Conservation (phyloP, 2,329 filamentous ascomycete species). For the Penicillium concentricum region DNA sequence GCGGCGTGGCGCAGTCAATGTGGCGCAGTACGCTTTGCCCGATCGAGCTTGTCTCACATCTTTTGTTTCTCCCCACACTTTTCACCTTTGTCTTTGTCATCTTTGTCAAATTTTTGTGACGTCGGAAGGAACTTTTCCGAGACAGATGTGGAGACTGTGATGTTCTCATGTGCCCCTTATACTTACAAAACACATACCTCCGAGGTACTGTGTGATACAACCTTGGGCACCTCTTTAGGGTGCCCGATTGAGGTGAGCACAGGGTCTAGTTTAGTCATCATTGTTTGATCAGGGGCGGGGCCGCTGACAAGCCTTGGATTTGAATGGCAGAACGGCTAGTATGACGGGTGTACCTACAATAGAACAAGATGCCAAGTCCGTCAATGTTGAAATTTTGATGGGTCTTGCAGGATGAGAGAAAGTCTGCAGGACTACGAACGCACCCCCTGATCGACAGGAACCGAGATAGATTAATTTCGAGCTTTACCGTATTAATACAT, state of each 20-base stretch:
- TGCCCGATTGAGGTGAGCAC: background rate
- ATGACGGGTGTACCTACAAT: no score
- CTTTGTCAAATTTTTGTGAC: background rate
- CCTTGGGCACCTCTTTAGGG: background rate
- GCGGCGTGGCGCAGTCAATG: conserved; percentile 10
- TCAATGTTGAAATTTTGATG: background rate
- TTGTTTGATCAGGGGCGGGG: background rate
- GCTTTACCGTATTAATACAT: background rate
- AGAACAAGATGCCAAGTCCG: background rate
- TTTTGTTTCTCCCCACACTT: conserved; percentile 13
- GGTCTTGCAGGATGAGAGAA: background rate
- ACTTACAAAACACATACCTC: background rate
- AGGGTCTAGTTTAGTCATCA: background rate
- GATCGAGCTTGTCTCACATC: background rate
- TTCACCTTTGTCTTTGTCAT: background rate
- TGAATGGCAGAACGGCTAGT: background rate
- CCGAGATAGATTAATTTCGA: background rate
- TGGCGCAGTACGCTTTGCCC: conserved; percentile 11
- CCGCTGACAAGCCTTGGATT: background rate
- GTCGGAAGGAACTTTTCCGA: background rate
- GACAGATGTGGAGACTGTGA: background rate
- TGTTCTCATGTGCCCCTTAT: background rate
- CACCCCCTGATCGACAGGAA: conserved; percentile 17
- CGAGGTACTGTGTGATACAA: background rate
- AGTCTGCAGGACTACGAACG: background rate